phyloP scores from a whole-genome alignment of 1,284 basidiomycete species.

The Papiliotrema laurentii region DNA sequence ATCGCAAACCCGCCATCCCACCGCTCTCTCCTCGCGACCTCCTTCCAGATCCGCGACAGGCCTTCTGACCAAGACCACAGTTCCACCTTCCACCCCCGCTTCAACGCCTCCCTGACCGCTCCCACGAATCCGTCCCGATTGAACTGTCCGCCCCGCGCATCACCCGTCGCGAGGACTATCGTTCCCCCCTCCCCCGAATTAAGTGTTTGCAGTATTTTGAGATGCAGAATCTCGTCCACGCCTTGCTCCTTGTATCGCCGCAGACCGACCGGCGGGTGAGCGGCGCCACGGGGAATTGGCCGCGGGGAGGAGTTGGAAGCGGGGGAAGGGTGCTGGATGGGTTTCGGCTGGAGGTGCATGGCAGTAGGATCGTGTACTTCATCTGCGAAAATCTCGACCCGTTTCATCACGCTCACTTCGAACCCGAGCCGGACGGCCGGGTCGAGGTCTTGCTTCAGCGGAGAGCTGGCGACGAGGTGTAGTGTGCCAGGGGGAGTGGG shows the following conservation, averaged over 20 bases:
- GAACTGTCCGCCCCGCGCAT: constrained; percentile 81
- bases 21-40: constrained; percentile 25
- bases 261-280: constrained; percentile 8
- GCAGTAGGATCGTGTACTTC: constrained; percentile 34
- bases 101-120: constrained; percentile 71
- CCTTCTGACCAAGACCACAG: constrained; percentile 50
- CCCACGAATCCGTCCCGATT: constrained; percentile 82
- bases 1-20: constrained; percentile 35
- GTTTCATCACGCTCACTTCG: constrained; percentile 68
- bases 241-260: constrained; percentile 69
- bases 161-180: constrained; percentile 81
- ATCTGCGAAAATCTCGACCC: constrained; percentile 74
- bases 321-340: constrained; percentile 7
- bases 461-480: constrained; percentile 68
- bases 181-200: constrained; percentile 51
- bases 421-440: constrained; percentile 69
- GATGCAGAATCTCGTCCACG: constrained; percentile 78
- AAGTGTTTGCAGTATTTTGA: constrained; percentile 78
- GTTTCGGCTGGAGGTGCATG: constrained; percentile 15
- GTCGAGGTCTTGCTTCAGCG: constrained; percentile 69
- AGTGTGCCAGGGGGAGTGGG: constrained; percentile 62
- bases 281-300: constrained; percentile 9
- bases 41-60: constrained; percentile 27
- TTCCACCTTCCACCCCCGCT: constrained; percentile 81
- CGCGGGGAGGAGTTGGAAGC: not conserved